A percentile compares a stretch with the other conserved stretches of the same genome.
Evolutionary conservation across 257 asterid species (phyloP).

Genomic region (Plantago ovata): DNA sequence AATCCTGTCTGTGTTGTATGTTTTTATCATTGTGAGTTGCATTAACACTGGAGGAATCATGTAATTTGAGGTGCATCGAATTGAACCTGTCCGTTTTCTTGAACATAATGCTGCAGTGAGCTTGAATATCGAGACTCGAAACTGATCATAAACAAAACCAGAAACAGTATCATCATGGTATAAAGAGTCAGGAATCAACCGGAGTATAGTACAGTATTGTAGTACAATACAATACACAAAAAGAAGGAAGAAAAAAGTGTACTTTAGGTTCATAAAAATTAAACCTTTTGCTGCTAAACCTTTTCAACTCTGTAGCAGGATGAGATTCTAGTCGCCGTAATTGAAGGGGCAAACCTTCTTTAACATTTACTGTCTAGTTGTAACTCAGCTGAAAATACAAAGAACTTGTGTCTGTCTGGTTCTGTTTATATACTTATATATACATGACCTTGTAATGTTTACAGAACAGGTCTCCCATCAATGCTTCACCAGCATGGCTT

Average conservation of each 20-base stretch:
- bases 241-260: too few species aligned
- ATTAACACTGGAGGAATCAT: background rate
- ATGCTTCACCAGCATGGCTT: conserved; percentile 65
- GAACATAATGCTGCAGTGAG: too few species aligned
- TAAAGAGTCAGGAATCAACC: background rate
- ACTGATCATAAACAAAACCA: too few species aligned
- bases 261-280: background rate
- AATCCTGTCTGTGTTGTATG: background rate
- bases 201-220: too few species aligned
- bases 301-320: conserved; percentile 9
- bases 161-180: too few species aligned
- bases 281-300: conserved; percentile 8
- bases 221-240: conserved; percentile 1
- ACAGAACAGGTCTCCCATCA: conserved; percentile 23
- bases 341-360: conserved; percentile 13
- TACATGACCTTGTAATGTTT: conserved; percentile 13
- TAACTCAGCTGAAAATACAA: conserved; percentile 8
- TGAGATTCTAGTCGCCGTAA: conserved; percentile 6
- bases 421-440: conserved; percentile 33
- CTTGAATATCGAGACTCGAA: too few species aligned
- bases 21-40: background rate
- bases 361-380: conserved; percentile 14
- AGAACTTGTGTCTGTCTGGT: conserved; percentile 22
- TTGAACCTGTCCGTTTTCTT: too few species aligned
- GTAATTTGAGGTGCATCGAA: too few species aligned